phyloP scores from a whole-genome alignment of 805 yeast genomes.

The Blastobotrys parvus region DNA sequence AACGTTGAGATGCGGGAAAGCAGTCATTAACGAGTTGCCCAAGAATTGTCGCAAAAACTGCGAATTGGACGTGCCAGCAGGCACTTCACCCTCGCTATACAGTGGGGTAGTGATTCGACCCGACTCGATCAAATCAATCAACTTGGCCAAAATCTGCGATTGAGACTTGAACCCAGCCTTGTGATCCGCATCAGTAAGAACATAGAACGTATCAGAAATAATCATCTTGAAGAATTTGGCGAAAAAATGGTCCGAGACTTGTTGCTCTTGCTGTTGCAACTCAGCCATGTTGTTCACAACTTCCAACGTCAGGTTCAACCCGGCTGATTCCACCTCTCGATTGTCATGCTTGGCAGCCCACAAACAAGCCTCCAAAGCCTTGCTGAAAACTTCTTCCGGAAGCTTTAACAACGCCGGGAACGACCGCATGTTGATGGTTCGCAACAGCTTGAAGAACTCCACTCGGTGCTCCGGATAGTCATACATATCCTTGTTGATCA shows the following conservation, averaged over 20 bases:
- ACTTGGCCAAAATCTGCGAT: conserved; percentile 71
- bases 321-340: conserved; percentile 92
- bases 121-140: conserved; percentile 75
- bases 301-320: conserved; percentile 76
- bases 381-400: conserved; percentile 86
- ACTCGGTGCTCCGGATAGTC: conserved; percentile 98
- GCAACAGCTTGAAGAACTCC: conserved; percentile 83
- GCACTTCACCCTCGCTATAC: conserved; percentile 71
- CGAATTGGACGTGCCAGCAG: conserved; percentile 76
- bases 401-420: conserved; percentile 80
- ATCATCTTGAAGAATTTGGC: conserved; percentile 83
- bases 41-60: conserved; percentile 72
- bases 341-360: conserved; percentile 99
- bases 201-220: conserved; percentile 84
- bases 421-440: conserved; percentile 77
- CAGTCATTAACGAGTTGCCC: conserved; percentile 70
- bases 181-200: conserved; percentile 93
- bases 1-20: conserved; percentile 85
- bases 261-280: conserved; percentile 46
- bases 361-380: conserved; percentile 84
- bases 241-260: conserved; percentile 79
- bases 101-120: conserved; percentile 69
- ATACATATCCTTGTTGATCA: conserved; percentile 92
- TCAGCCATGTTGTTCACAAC: conserved; percentile 76
- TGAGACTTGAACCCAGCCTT: conserved; percentile 92